phyloP scores from a whole-genome alignment of 305 asterid species.

The Plantago coronopus region DNA sequence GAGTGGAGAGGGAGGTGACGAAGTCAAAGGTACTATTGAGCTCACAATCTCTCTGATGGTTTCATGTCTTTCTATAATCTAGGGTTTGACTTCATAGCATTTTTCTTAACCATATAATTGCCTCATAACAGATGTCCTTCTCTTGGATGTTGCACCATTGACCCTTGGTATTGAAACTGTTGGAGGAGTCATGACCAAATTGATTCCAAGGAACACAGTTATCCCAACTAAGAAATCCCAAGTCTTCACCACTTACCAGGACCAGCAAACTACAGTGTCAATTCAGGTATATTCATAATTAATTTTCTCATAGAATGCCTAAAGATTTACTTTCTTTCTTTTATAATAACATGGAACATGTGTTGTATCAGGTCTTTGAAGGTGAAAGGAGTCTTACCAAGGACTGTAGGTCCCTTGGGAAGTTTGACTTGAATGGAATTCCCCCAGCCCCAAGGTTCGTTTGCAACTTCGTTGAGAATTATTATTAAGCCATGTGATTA shows the following conservation, averaged over 20 bases:
- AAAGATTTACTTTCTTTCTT: background rate
- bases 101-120: background rate
- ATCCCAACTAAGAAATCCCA: constrained; percentile 55
- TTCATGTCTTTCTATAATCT: background rate
- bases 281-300: constrained; percentile 33
- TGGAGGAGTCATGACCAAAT: constrained; percentile 63
- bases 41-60: background rate
- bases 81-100: background rate
- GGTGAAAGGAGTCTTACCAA: constrained; percentile 95
- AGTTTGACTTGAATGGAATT: constrained; percentile 84
- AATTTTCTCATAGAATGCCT: background rate
- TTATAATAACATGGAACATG: background rate
- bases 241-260: constrained; percentile 58
- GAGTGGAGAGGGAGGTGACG: constrained; percentile 58
- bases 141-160: constrained; percentile 52
- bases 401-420: constrained; percentile 89
- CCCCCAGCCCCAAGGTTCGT: constrained; percentile 91
- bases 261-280: constrained; percentile 55
- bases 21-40: constrained; percentile 38
- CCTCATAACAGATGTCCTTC: constrained; percentile 38
- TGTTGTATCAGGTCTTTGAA: constrained; percentile 63
- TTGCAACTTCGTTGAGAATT: background rate
- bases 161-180: constrained; percentile 55
- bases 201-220: constrained; percentile 62
- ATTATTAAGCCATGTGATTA: background rate